Percentiles rank a stretch among this genome's conserved stretches.
These are phyloP conservation scores for Arctium lappa DNA, from an alignment of 129 eudicot species.

Conservation along the genomic window DNA sequence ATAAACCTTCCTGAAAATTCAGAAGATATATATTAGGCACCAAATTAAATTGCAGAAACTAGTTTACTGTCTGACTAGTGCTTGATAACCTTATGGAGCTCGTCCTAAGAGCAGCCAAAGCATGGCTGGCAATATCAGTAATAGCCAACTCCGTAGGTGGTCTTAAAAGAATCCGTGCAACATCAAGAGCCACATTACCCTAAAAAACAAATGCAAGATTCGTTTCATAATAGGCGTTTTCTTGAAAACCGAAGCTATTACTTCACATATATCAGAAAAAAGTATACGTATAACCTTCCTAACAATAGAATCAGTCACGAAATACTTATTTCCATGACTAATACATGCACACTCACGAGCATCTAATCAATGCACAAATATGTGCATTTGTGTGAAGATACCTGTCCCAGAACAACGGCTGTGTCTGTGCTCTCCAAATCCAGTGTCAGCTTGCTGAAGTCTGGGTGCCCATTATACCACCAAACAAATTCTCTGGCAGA, in stretches of 20 bases:
- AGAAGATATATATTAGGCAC: slow-evolving; percentile 5
- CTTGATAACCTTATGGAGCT: slow-evolving; percentile 69
- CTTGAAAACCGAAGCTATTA: neutral
- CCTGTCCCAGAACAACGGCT: slow-evolving; percentile 98
- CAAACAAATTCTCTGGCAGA: slow-evolving; percentile 98
- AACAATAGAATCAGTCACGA: neutral
- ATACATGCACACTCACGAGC: neutral
- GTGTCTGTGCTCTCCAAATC: slow-evolving; percentile 82
- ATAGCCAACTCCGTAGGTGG: slow-evolving; percentile 67
- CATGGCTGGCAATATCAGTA: slow-evolving; percentile 83
- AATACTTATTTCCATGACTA: neutral
- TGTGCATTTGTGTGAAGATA: slow-evolving; percentile 20
- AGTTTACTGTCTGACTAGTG: neutral
- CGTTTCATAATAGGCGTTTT: neutral
- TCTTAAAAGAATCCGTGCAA: slow-evolving; percentile 80
- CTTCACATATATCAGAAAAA: neutral
- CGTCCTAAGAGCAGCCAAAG: slow-evolving; percentile 62
- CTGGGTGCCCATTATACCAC: slow-evolving; percentile 99
- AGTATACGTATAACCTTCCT: neutral
- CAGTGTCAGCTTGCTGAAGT: slow-evolving; percentile 58
- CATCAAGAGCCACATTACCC: slow-evolving; percentile 99
- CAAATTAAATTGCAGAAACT: neutral
- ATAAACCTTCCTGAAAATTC: slow-evolving; percentile 69
- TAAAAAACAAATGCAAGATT: slow-evolving; percentile 22
- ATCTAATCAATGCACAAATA: neutral